Evolutionary conservation across 2,329 filamentous ascomycete species (phyloP), one percentile per base, ranked within the genome.

Genomic region (Phyllachora maydis): DNA sequence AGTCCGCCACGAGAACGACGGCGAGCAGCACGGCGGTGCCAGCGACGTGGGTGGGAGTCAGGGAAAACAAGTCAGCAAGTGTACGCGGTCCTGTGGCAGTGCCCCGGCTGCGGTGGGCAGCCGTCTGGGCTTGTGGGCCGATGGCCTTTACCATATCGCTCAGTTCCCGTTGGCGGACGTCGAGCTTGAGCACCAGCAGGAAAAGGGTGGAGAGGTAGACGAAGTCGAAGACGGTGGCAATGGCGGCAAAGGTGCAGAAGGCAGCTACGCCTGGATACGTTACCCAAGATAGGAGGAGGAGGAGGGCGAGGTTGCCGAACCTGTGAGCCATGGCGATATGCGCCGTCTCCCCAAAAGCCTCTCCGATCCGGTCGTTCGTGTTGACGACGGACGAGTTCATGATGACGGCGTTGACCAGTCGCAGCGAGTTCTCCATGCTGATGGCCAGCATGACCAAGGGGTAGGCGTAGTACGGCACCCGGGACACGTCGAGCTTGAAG

Each of bases 131-230:
- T 35, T 14, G 28, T 4, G 24, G 22, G 18, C 56, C 50, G 1
- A 56, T 54, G 3, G 54, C 58, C 34, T 61, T 69, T 8, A 54
- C 65, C 7, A 83, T 49, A 3, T 85, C 76, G 33, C 69, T 67
- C 0, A 85, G 58, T 46, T 85, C 77, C 27, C 74, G 66, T 33
- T 77, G 60, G 12, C 70, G 64, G 7, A 85, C 74, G 41, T 85
- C 77, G 20, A 85, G 69, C 36, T 74, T 82, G 13, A 85, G 52
- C 8, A 85, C 74, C 1, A 76, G 67, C 4, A 82, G 54, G 38
- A 85, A 83, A 46, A 82, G 83, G 0, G 76, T 83, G 6, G 78
- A 60, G 12, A 82, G 56, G 37, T 76, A 82, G 36, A 82, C 68
- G 30, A 76, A 74, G 43, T 85, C 77, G 35, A 83, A 73, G 1